A percentile compares a stretch with the other conserved stretches of the same genome.
Evolutionary conservation across 2,329 filamentous ascomycete genomes (phyloP).

Genomic region (Ceratocystis lukuohia): DNA sequence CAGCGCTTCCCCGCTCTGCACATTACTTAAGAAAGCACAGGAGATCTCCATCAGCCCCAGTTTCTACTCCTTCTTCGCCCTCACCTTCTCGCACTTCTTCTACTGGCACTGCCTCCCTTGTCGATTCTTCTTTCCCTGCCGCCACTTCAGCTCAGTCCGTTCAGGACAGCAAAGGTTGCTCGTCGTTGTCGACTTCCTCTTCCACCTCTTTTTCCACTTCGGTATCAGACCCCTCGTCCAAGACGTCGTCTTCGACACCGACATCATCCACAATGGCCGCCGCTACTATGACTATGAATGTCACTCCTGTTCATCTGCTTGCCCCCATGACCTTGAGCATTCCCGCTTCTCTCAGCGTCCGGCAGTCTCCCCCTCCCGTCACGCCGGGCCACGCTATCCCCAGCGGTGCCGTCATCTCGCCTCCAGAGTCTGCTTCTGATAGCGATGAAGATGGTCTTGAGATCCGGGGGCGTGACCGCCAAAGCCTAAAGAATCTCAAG

Average conservation of each 20-base stretch:
- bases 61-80: conserved; percentile 4
- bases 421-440: conserved; percentile 69
- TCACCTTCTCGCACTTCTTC: conserved; percentile 14
- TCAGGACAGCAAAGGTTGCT: conserved; percentile 14
- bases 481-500: conserved; percentile 55
- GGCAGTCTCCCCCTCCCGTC: conserved; percentile 72
- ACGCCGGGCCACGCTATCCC: conserved; percentile 62
- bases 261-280: conserved; percentile 18
- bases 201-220: conserved; percentile 12
- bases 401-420: conserved; percentile 74
- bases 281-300: conserved; percentile 17
- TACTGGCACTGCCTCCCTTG: background rate
- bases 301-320: conserved; percentile 12
- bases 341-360: conserved; percentile 46
- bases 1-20: conserved; percentile 47
- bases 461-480: conserved; percentile 35
- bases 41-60: conserved; percentile 37
- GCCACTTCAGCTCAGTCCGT: conserved; percentile 5
- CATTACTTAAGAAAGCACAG: conserved; percentile 53
- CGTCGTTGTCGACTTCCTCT: conserved; percentile 9
- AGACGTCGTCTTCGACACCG: conserved; percentile 11
- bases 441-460: conserved; percentile 48
- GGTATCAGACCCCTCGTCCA: conserved; percentile 5
- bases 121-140: conserved; percentile 13
- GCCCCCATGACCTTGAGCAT: conserved; percentile 24